phyloP scores from a whole-genome alignment of 1,284 basidiomycete genomes.

The Uromyces viciae-fabae region DNA sequence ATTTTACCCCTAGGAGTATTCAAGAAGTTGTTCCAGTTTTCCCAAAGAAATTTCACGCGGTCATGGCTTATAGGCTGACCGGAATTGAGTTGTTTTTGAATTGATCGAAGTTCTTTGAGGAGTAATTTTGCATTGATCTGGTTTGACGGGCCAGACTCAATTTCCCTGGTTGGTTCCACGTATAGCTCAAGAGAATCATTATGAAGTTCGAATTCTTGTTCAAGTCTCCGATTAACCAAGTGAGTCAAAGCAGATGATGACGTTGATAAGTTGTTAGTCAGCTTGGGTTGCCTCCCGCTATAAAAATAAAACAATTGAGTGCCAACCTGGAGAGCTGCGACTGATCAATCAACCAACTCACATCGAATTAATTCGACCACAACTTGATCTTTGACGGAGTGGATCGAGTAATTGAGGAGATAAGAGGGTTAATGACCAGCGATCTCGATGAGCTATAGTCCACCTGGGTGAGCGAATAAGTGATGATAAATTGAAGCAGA shows the following conservation, averaged over 20 bases:
- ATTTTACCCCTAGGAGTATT: conserved; percentile 26
- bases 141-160: conserved; percentile 3
- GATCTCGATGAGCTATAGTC: neutral
- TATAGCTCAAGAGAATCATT: neutral
- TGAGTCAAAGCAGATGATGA: neutral
- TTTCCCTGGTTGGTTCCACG: neutral
- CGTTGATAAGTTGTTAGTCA: neutral
- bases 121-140: conserved; percentile 4
- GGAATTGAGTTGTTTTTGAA: neutral
- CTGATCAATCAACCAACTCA: neutral
- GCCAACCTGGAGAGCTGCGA: neutral
- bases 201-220: neutral
- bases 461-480: neutral
- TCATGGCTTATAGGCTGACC: neutral
- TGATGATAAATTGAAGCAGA: neutral
- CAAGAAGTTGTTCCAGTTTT: conserved; percentile 29
- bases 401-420: neutral
- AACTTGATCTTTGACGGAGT: neutral
- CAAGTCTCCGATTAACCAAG: neutral
- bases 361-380: neutral
- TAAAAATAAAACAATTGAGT: no score
- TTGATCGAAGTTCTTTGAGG: neutral
- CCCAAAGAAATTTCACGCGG: conserved; percentile 19
- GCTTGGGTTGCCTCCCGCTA: neutral
- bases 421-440: conserved; percentile 5